Base-by-base conservation (phyloP, 2,329 filamentous ascomycete genomes). In the Hypoxylon sp. region DNA sequence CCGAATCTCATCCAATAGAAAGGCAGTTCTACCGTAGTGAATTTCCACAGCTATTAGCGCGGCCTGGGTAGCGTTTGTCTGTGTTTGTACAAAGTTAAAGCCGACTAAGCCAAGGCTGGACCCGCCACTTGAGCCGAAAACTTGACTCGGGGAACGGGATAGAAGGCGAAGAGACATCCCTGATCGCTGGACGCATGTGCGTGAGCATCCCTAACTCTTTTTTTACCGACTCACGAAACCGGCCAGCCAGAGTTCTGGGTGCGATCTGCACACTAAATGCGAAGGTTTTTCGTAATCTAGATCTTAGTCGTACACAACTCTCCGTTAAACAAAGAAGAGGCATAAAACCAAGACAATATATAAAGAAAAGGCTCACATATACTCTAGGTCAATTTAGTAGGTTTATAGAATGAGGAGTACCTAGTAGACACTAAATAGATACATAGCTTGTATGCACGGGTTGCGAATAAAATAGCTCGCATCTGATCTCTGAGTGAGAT, bases 61-160 rank as follows among this genome's bases (percentile, higher is more conserved):
- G 30, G 60, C 49, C 60, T 65, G 61, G 58, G 48, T 68, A 55
- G 60, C 21, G 34, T 45, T 34, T 49, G 28, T 60, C 19, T 50
- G 52, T 59, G 52, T 60, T 17, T 45, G 52, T 62, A 56, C 56
- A 55, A 63, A 68, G 57, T 62, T 63, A 59, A 60, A 68, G 63
- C 63, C 67, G 65, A 68, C 52, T 14, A 64, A 38, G 23, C 56
- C 66, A 64, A 67, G 60, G 58, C 51, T 61, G 38, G 60, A 61
- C 43, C 64, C 68, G 58, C 60, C 51, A 45, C 25, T 66, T 66
- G 53, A 72, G 72, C 70, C 70, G 70, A 69, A 65, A 73, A 69
- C 64, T 71, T 70, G 72, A 73, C 70, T 72, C 65, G 70, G 72
- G 72, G 65, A 21, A 70, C 61, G 62, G 65, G 64, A 70, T 65